These are phyloP conservation scores for Euphrasia confusa DNA, from an alignment of 257 asterid species.

Conservation along the genomic window DNA sequence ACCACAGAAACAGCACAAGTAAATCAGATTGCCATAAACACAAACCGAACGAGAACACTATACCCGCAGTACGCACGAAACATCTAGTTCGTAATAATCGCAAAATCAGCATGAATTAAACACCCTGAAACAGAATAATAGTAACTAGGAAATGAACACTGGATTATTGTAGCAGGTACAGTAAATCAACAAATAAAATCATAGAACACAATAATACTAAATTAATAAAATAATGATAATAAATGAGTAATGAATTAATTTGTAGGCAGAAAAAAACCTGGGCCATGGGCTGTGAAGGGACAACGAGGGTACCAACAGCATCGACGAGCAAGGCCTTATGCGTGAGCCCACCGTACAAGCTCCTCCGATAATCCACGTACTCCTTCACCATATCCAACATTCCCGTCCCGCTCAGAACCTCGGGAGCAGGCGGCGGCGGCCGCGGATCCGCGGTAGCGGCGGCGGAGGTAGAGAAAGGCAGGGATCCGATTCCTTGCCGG, in stretches of 20 bases:
- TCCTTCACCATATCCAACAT: constrained; percentile 59
- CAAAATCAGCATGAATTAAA: neutral
- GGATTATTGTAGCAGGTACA: neutral
- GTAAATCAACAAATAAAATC: neutral
- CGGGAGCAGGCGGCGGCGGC: constrained; percentile 26
- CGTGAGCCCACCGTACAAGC: constrained; percentile 79
- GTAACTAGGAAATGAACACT: neutral
- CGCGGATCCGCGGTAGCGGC: constrained; percentile 27
- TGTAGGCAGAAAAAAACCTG: constrained; percentile 48
- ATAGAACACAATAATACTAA: neutral
- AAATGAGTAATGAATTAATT: neutral
- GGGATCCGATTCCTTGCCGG: constrained; percentile 23
- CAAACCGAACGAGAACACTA: neutral
- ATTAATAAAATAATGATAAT: neutral
- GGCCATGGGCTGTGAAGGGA: constrained; percentile 98
- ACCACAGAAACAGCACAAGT: constrained; percentile 16
- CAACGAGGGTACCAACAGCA: constrained; percentile 91
- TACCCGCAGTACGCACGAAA: too few species aligned
- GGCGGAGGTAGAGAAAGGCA: constrained; percentile 39
- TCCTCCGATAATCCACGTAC: constrained; percentile 88
- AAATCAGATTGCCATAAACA: neutral
- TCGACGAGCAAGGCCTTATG: constrained; percentile 93
- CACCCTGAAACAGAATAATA: neutral
- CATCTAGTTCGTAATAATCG: neutral
- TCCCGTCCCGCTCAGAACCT: constrained; percentile 34